These are phyloP conservation scores for Rhizophagus sp. DNA, from an alignment of 192 early-diverging fungal genomes.

Conservation along the genomic window DNA sequence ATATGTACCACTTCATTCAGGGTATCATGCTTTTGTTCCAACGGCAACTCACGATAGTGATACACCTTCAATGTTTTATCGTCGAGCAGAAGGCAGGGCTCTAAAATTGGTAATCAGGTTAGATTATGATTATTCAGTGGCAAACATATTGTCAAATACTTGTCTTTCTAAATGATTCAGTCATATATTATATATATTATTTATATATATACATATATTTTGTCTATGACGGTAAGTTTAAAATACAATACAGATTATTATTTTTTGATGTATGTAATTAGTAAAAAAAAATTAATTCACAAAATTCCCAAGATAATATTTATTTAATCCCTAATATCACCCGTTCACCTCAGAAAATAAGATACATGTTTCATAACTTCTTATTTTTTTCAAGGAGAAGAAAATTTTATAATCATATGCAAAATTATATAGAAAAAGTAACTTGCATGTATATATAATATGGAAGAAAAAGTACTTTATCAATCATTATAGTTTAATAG, in stretches of 20 bases:
- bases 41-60: neutral
- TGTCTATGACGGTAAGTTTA: neutral
- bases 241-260: neutral
- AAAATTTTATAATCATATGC: neutral
- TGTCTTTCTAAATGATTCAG: constrained; percentile 8
- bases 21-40: neutral
- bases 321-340: neutral
- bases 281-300: neutral
- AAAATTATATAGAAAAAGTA: neutral
- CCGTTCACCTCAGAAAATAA: neutral
- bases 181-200: neutral
- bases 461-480: no score
- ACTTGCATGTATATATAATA: neutral
- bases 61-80: neutral
- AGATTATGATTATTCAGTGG: constrained; percentile 3
- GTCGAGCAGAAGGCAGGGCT: neutral
- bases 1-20: neutral
- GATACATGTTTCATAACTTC: neutral
- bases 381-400: neutral
- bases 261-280: neutral
- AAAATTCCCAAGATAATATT: neutral
- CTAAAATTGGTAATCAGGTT: neutral
- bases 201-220: neutral
- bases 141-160: constrained; percentile 13
- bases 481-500: neutral